Conservation (phyloP, 2,329 filamentous ascomycete genomes). For the Colletotrichum sp. region DNA sequence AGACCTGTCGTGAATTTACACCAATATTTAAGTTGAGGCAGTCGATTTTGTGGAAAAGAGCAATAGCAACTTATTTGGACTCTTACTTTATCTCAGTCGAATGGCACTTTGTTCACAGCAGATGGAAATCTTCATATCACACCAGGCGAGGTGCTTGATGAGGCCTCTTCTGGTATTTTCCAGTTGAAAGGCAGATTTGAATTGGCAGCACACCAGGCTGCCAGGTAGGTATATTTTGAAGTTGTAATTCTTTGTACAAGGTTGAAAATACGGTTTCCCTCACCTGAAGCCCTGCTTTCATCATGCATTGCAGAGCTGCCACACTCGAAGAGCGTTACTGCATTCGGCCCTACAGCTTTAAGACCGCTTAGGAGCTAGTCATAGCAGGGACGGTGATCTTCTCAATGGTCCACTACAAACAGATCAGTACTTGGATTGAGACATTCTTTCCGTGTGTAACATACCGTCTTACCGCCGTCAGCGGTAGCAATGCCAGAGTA, state of each 20-base stretch:
- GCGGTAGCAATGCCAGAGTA: not conserved
- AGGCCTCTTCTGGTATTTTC: not conserved
- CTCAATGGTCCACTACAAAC: not conserved
- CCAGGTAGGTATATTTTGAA: not conserved
- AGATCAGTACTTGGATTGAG: not conserved
- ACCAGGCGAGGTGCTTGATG: not conserved
- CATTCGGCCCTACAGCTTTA: not conserved
- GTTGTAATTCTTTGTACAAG: not conserved
- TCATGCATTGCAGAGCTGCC: not conserved
- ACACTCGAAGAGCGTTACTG: not conserved
- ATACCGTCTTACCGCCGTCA: not conserved
- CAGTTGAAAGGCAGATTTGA: fast-evolving
- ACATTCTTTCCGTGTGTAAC: not conserved
- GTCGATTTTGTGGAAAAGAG: fast-evolving
- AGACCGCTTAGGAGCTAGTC: not conserved
- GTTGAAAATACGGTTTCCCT: not conserved
- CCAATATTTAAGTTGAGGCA: not conserved
- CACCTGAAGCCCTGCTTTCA: not conserved
- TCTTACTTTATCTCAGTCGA: not conserved
- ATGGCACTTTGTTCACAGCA: not conserved
- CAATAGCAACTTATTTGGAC: fast-evolving
- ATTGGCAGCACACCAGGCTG: not conserved
- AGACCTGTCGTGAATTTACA: not conserved
- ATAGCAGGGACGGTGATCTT: not conserved
- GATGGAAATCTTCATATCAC: not conserved